These are phyloP conservation scores for Chenopodium quinoa DNA, from an alignment of 148 eudicot genomes.

Conservation along the genomic window DNA sequence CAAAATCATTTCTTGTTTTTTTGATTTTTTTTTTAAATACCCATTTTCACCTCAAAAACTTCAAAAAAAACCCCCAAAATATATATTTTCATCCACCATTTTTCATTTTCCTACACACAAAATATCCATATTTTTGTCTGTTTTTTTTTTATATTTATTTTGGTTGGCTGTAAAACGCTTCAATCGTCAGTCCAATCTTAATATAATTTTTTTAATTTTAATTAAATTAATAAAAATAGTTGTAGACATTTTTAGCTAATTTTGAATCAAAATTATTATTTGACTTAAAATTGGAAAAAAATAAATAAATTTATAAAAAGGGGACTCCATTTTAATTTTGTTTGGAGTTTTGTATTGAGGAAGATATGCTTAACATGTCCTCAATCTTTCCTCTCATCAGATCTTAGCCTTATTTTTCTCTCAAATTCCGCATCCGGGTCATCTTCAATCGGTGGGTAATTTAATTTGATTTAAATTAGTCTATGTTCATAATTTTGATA, in stretches of 20 bases:
- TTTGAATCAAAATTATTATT: constrained; percentile 10
- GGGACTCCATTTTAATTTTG: constrained; percentile 10
- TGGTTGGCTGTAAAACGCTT: constrained; percentile 13
- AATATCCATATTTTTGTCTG: not conserved
- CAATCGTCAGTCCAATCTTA: not conserved
- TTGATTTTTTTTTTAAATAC: not conserved
- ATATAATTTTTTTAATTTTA: not conserved
- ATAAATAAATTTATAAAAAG: constrained; percentile 1
- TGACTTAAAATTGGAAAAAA: constrained; percentile 15
- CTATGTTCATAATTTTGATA: not conserved
- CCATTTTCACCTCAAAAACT: not conserved
- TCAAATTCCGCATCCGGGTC: constrained; percentile 31
- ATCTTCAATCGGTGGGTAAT: constrained; percentile 35
- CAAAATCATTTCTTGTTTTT: constrained; percentile 18
- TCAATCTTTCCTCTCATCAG: constrained; percentile 33
- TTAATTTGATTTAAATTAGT: not conserved
- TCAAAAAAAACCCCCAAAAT: not conserved
- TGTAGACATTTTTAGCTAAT: not conserved
- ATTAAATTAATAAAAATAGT: not conserved
- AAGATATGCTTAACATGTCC: constrained; percentile 40
- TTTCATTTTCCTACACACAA: not conserved
- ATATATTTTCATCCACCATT: constrained; percentile 9
- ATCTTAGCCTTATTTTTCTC: constrained; percentile 30
- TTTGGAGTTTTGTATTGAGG: constrained; percentile 18
- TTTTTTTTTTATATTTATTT: constrained; percentile 1